phyloP scores from a whole-genome alignment of 2,329 filamentous ascomycete genomes.

The Pseudocercospora ulei region DNA sequence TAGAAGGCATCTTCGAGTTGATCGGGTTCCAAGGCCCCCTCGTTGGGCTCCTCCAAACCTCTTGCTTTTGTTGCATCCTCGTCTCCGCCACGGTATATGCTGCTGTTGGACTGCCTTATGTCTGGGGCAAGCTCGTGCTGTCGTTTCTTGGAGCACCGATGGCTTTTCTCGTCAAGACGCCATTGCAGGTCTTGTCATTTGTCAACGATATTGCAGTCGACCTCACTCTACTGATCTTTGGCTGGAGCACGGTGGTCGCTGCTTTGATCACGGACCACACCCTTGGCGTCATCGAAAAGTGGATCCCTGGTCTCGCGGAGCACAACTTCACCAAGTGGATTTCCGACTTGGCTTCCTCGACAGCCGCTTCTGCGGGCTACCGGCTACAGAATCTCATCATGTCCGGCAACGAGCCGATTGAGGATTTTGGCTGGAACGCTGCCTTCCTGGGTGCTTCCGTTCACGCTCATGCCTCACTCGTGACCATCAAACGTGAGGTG shows the following conservation, averaged over 20 bases:
- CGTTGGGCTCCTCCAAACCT: slow-evolving; percentile 83
- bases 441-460: slow-evolving; percentile 25
- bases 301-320: slow-evolving; percentile 12
- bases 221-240: slow-evolving; percentile 52
- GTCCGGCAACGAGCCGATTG: slow-evolving; percentile 11
- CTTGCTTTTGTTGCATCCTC: slow-evolving; percentile 82
- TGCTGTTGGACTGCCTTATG: slow-evolving; percentile 84
- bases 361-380: slow-evolving; percentile 21
- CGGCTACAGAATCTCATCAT: slow-evolving; percentile 24
- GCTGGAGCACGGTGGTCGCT: slow-evolving; percentile 21
- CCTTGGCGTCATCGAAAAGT: slow-evolving; percentile 10
- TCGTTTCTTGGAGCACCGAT: slow-evolving; percentile 71
- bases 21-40: slow-evolving; percentile 93
- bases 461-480: slow-evolving; percentile 29
- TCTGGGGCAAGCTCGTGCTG: slow-evolving; percentile 75
- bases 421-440: slow-evolving; percentile 24
- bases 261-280: slow-evolving; percentile 14
- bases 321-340: slow-evolving; percentile 17
- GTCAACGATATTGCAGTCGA: slow-evolving; percentile 74
- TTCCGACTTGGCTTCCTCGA: slow-evolving; percentile 19
- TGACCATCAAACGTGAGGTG: slow-evolving; percentile 24
- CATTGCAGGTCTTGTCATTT: slow-evolving; percentile 62
- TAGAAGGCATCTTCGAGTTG: slow-evolving; percentile 91
- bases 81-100: slow-evolving; percentile 77
- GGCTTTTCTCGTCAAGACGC: slow-evolving; percentile 54